Evolutionary conservation across 1,284 basidiomycete genomes (phyloP), one percentile per base, ranked within the genome.

Genomic region (Cronartium quercuum): DNA sequence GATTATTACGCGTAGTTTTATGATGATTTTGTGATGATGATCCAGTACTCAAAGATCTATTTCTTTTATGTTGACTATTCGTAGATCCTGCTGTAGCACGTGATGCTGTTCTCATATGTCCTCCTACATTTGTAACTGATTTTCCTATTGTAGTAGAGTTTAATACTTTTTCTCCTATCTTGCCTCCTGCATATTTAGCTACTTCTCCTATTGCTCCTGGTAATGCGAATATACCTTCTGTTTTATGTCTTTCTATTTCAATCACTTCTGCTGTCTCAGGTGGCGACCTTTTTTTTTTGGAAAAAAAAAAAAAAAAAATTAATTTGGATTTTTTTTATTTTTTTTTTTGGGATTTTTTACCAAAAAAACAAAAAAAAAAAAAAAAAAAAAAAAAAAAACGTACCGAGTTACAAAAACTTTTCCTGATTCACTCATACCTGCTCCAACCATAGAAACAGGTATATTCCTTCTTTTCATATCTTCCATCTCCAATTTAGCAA

Each of bases 261-360:
- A 71, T 71, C 5, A 71, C 69, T 65, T 71, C 69, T 18, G 60
- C 69, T 29, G 47, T 65, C n/a, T 71, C 69, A 9, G 69, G 69
- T 38, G 69, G 69, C 29, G 69, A 71, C 37, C 69, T 71, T 44
- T 24, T n/a, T n/a, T n/a, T n/a, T n/a, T n/a, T n/a, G n/a, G n/a
- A n/a, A n/a, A n/a, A n/a, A n/a, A n/a, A n/a, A n/a, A n/a, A n/a
- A n/a, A n/a, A n/a, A n/a, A n/a, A n/a, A n/a, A n/a, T n/a, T n/a
- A n/a, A n/a, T n/a, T n/a, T n/a, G n/a, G n/a, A n/a, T n/a, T n/a
- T n/a, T n/a, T n/a, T n/a, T n/a, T n/a, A n/a, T n/a, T n/a, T n/a
- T n/a, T n/a, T n/a, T n/a, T n/a, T n/a, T n/a, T n/a, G n/a, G n/a
- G n/a, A n/a, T n/a, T n/a, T n/a, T n/a, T n/a, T n/a, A n/a, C n/a